Evolutionary conservation across 345 rosid species (phyloP).

Genomic region (Hypericum androsaemum): DNA sequence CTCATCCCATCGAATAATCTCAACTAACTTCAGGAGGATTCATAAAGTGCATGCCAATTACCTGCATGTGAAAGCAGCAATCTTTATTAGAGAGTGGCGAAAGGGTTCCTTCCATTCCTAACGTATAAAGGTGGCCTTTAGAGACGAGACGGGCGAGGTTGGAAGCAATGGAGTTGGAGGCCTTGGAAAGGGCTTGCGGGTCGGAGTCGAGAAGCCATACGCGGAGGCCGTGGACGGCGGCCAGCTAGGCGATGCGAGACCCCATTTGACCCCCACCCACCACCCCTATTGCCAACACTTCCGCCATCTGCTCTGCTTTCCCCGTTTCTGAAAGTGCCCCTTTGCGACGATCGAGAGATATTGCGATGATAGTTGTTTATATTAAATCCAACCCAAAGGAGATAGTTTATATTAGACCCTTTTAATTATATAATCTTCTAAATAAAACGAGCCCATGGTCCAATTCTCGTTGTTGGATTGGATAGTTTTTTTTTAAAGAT

Average conservation of each 20-base stretch:
- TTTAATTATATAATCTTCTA: too few relatives aligned
- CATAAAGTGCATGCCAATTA: slow-evolving; percentile 93
- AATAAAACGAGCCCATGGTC: too few relatives aligned
- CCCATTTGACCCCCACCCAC: slow-evolving; percentile 93
- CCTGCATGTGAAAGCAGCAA: slow-evolving; percentile 24
- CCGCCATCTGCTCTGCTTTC: too few relatives aligned
- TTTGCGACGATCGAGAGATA: too few relatives aligned
- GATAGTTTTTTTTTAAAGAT: too few relatives aligned
- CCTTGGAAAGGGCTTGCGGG: slow-evolving; percentile 52
- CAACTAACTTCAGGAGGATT: slow-evolving; percentile 97
- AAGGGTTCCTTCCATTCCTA: too few relatives aligned
- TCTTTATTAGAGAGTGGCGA: too few relatives aligned
- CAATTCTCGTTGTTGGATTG: too few relatives aligned
- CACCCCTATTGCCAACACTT: slow-evolving; percentile 48
- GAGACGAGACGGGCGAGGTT: slow-evolving; percentile 59
- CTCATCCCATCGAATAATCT: slow-evolving; percentile 71
- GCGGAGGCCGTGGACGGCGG: slow-evolving; percentile 49
- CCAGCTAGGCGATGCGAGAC: slow-evolving; percentile 91
- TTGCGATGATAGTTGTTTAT: too few relatives aligned
- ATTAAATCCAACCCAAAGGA: too few relatives aligned
- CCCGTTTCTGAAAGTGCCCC: too few relatives aligned
- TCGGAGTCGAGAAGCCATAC: slow-evolving; percentile 60
- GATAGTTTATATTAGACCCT: too few relatives aligned
- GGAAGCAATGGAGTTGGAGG: slow-evolving; percentile 38
- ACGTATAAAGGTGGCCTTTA: slow-evolving; percentile 46